Evolutionary conservation across 2,329 filamentous ascomycete species (phyloP), one percentile per base, ranked within the genome.

Genomic region (Stagonosporopsis rhizophila): DNA sequence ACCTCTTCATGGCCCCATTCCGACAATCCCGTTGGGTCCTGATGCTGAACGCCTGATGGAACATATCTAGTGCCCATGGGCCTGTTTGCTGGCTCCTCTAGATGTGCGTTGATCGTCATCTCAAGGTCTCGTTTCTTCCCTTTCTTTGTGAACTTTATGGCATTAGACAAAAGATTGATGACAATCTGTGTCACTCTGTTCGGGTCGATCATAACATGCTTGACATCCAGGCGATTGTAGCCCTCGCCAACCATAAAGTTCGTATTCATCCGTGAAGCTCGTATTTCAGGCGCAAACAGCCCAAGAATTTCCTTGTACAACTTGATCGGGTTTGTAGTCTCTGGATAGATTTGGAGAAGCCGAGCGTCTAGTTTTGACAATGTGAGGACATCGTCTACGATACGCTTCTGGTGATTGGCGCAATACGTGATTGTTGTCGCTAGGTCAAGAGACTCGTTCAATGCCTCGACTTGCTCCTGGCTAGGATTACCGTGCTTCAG

Each of bases 241-340:
- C 47, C 47, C 19, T 62, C 61, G 3, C 12, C 62, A 22, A 8
- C 49, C 3, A 81, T 76, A 64, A 89, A 86, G 22, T 82, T 81
- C 53, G 92, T 81, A 44, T 85, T 78, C 52, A 92, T 90, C 48
- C 87, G 83, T 19, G 19, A 68, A 60, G 12, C 45, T 23, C 8
- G 61, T 54, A 47, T 59, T 61, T 57, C 54, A 14, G 44, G 44
- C 3, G 20, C 34, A 23, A 52, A 52, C 8, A 57, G 27, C 8
- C 44, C 44, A n/a, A 68, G 55, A 17, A 69, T 68, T 12, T 64
- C 56, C 20, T 65, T 62, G 49, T 64, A 69, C 62, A 72, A 64
- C 9, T 61, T 60, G 17, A 70, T 50, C 1, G 67, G 69, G 15
- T 61, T 64, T 2, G 64, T 35, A 2, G 51, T 44, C 0, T 61